Base-by-base conservation (phyloP, 306 rosid species). In the Begonia fuchsioides region DNA sequence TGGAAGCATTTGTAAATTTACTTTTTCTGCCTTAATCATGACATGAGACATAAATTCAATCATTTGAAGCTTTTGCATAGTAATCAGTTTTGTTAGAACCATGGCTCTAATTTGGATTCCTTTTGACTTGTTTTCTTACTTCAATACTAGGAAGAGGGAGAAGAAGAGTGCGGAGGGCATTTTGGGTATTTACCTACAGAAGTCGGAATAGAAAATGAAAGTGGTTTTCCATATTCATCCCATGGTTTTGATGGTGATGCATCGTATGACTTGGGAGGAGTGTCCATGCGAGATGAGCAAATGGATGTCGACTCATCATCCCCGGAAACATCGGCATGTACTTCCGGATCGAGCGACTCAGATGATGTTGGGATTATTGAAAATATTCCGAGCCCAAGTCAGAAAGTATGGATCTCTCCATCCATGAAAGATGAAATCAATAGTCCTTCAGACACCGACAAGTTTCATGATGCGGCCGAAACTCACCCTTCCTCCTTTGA, bases 91-190 rank as follows among this genome's bases (percentile, higher is more conserved):
- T 20, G 2, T 20, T 20, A 20, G 32, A 20, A 26, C 8, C 35
- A 26, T 26, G 35, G 35, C 35, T 26, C 5, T 26, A 8, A 26
- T 6, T 26, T 6, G 35, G 35, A 26, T 26, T 26, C 35, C 35
- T 26, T 26, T 26, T 26, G 35, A 26, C 35, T 26, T 26, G 7
- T 26, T 5, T 26, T 26, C 39, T 32, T 44, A 17, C 20, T 20
- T 38, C 57, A 18, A 50, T 58, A 20, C 53, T 60, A 87, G 96
- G 96, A 80, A 56, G 79, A 59, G 13, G 51, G 69, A 10, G 86
- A 72, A 56, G 43, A 68, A 14, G 85, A 74, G 59, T 68, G 71
- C 17, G 76, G 81, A 51, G 96, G 75, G 51, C 85, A 64, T 18
- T 69, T 60, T 53, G 57, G 71, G 70, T 83, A 63, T 65, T 49